These are phyloP conservation scores for Tripterygium wilfordii DNA, from an alignment of 177 flowering plant genomes.

Conservation along the genomic window DNA sequence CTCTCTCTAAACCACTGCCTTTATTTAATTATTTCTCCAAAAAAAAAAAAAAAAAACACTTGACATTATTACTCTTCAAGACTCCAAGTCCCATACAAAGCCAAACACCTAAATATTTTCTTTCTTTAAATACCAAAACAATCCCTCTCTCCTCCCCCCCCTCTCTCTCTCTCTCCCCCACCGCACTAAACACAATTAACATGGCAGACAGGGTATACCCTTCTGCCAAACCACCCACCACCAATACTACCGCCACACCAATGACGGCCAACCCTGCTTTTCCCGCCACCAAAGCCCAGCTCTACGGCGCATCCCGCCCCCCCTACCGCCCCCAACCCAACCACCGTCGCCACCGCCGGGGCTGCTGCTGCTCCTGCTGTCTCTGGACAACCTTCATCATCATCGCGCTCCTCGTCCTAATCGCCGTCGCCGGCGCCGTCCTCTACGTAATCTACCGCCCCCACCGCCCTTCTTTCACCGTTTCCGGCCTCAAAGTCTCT, in stretches of 20 bases:
- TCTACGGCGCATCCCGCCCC: slow-evolving; percentile 62
- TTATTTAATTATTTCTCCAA: too few relatives aligned
- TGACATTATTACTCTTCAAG: too few relatives aligned
- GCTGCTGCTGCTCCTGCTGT: slow-evolving; percentile 54
- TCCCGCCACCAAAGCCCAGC: slow-evolving; percentile 56
- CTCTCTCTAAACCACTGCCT: too few relatives aligned
- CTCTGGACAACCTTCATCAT: slow-evolving; percentile 47
- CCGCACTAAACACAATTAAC: too few relatives aligned
- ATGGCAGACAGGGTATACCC: slow-evolving; percentile 50
- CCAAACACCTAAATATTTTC: too few relatives aligned
- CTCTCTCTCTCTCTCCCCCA: slow-evolving; percentile 1
- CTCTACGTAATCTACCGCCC: slow-evolving; percentile 76
- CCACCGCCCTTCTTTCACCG: slow-evolving; percentile 63
- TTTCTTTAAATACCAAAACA: background rate
- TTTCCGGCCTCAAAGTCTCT: slow-evolving; percentile 50
- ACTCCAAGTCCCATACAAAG: too few relatives aligned
- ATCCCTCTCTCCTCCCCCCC: background rate
- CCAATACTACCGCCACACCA: slow-evolving; percentile 11
- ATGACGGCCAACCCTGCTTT: slow-evolving; percentile 23
- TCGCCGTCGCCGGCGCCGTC: slow-evolving; percentile 48
- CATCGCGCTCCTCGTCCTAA: slow-evolving; percentile 37
- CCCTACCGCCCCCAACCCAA: slow-evolving; percentile 64
- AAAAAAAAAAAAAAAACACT: too few relatives aligned
- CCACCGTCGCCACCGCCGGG: slow-evolving; percentile 33
- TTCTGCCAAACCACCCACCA: slow-evolving; percentile 28